Conservation (phyloP, 495 filamentous ascomycete species). For the Daldinia decipiens region DNA sequence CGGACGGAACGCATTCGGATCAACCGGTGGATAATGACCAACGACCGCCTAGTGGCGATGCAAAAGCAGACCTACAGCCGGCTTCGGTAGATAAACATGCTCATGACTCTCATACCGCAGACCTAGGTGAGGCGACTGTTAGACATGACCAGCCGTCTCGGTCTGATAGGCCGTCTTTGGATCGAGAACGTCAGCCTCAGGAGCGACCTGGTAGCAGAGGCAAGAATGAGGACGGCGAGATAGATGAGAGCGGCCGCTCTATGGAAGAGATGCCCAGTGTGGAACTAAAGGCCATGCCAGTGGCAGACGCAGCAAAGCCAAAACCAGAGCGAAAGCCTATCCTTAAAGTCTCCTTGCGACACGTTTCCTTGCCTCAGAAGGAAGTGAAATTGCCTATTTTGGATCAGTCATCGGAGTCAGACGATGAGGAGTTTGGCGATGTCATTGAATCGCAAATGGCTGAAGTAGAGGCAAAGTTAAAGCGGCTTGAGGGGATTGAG, state of each 20-base stretch:
- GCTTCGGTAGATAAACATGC: constrained; percentile 45
- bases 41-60: constrained; percentile 58
- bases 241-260: constrained; percentile 9
- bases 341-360: constrained; percentile 31
- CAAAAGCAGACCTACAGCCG: constrained; percentile 51
- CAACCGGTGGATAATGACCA: constrained; percentile 54
- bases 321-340: constrained; percentile 30
- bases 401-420: constrained; percentile 58
- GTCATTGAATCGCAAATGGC: constrained; percentile 60
- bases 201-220: constrained; percentile 21
- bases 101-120: constrained; percentile 48
- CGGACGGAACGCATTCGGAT: constrained; percentile 54
- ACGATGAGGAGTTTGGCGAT: constrained; percentile 63
- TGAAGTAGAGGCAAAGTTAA: constrained; percentile 55
- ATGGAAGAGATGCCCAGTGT: background rate
- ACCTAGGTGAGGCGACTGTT: constrained; percentile 48
- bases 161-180: constrained; percentile 53
- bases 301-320: constrained; percentile 15
- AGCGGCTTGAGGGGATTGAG: constrained; percentile 49
- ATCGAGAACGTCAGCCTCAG: constrained; percentile 46
- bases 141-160: constrained; percentile 52
- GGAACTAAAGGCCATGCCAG: constrained; percentile 6
- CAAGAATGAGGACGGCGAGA: constrained; percentile 24
- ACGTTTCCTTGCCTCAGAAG: constrained; percentile 45
- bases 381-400: constrained; percentile 41